Evolutionary conservation across 108 stramenopile species (phyloP).

Genomic region (Hondaea fermentalgiana): DNA sequence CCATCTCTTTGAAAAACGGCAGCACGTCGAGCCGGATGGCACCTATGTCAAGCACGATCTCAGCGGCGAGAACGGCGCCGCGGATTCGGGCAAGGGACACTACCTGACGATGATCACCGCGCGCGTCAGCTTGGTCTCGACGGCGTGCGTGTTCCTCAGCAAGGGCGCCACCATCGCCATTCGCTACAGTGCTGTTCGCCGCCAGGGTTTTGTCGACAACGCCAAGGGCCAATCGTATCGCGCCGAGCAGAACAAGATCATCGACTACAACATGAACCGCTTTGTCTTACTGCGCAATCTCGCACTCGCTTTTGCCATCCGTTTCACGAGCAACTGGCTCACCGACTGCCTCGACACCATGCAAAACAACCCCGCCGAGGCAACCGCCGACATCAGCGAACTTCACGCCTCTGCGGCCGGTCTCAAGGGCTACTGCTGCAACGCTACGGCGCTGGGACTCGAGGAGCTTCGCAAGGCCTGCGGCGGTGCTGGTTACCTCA

Average conservation of each 20-base stretch:
- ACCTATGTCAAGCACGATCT: background rate
- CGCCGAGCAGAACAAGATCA: conserved; percentile 12
- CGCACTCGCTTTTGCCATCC: background rate
- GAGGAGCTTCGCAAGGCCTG: conserved; percentile 15
- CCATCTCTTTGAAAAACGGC: background rate
- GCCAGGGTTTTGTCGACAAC: conserved; percentile 1
- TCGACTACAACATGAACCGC: conserved; percentile 11
- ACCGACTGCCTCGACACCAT: background rate
- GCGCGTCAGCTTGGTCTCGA: background rate
- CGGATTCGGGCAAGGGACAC: background rate
- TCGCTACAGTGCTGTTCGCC: conserved; percentile 9
- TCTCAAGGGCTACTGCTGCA: conserved; percentile 15
- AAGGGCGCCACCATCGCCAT: conserved; percentile 14
- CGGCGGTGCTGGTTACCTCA: background rate
- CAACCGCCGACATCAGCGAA: background rate
- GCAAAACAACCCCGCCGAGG: background rate
- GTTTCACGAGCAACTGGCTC: conserved; percentile 16
- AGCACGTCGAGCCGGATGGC: background rate
- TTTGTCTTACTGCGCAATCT: background rate
- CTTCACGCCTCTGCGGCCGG: conserved; percentile 6
- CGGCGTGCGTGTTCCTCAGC: background rate
- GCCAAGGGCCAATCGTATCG: background rate
- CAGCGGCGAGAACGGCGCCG: background rate
- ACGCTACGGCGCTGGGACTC: background rate
- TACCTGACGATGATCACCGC: conserved; percentile 17